These are phyloP conservation scores for Mariannaea elegans DNA, from an alignment of 2,329 filamentous ascomycete species.

Conservation along the genomic window DNA sequence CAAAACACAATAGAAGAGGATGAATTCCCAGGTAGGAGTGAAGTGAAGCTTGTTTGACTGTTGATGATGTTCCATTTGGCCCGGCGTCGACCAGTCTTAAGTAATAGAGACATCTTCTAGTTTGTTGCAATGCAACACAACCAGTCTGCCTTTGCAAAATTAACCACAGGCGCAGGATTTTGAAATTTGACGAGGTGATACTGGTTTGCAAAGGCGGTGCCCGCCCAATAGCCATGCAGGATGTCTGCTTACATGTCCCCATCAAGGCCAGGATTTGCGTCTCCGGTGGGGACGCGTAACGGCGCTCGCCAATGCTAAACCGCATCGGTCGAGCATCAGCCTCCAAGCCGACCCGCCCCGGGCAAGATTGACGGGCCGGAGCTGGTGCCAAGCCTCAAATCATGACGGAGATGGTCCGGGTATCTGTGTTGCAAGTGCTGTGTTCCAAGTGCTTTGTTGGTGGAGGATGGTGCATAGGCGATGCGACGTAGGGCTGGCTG, in stretches of 20 bases:
- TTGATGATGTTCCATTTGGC: background rate
- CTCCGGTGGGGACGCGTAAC: background rate
- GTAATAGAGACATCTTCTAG: constrained; percentile 12
- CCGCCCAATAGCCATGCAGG: background rate
- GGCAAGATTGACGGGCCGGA: background rate
- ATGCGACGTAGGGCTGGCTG: background rate
- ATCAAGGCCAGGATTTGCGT: background rate
- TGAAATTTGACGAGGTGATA: constrained; percentile 10
- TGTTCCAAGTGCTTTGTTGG: background rate
- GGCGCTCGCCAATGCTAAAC: constrained; percentile 26
- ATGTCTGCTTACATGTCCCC: constrained; percentile 7
- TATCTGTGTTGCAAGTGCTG: background rate
- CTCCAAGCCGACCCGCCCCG: constrained; percentile 7
- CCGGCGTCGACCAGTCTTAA: constrained; percentile 12
- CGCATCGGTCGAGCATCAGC: constrained; percentile 9
- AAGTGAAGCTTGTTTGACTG: background rate
- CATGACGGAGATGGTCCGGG: background rate
- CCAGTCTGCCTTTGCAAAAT: background rate
- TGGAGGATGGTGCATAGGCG: background rate
- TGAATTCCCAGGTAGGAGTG: background rate
- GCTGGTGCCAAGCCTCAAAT: constrained; percentile 7
- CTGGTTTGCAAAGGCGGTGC: constrained; percentile 19
- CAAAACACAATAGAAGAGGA: background rate
- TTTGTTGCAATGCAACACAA: background rate
- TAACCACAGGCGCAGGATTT: background rate